These are phyloP conservation scores for Lactarius pseudohatsudake DNA, from an alignment of 768 basidiomycete species.

Conservation along the genomic window DNA sequence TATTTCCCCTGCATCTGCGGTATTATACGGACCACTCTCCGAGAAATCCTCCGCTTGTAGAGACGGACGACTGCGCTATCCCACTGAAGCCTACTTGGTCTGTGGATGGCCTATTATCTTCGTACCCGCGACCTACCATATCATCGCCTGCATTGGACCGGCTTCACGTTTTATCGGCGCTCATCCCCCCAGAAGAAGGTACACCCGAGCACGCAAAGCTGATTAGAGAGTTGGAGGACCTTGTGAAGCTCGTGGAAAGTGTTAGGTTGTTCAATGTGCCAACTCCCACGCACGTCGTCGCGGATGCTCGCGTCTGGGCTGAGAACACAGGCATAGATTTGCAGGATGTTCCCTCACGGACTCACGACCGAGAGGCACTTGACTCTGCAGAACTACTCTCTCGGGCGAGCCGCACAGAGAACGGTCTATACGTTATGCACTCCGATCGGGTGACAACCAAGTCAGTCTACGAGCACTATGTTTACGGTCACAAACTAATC, in stretches of 20 bases:
- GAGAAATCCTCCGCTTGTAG: conserved; percentile 11
- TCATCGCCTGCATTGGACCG: conserved; percentile 55
- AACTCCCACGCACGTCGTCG: conserved; percentile 20
- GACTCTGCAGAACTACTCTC: conserved; percentile 49
- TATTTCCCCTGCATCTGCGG: conserved; percentile 7
- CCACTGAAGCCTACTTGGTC: conserved; percentile 77
- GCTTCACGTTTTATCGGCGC: conserved; percentile 71
- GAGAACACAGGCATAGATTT: conserved; percentile 40
- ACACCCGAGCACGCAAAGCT: conserved; percentile 52
- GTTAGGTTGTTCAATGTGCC: conserved; percentile 59
- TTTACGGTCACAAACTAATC: background rate
- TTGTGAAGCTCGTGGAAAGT: conserved; percentile 77
- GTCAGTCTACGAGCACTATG: conserved; percentile 11
- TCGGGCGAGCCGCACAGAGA: conserved; percentile 49
- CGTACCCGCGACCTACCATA: conserved; percentile 69
- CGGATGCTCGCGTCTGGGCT: conserved; percentile 46
- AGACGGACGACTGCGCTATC: conserved; percentile 59
- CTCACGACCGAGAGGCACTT: conserved; percentile 31
- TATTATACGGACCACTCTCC: background rate
- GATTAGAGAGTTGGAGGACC: conserved; percentile 63
- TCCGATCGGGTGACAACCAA: conserved; percentile 32
- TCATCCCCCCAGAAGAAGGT: conserved; percentile 61
- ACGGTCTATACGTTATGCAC: conserved; percentile 66
- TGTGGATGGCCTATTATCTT: conserved; percentile 70
- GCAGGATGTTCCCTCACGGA: conserved; percentile 1